Conservation (phyloP, 179 eudicot species). For the Spinacia oleracea region DNA sequence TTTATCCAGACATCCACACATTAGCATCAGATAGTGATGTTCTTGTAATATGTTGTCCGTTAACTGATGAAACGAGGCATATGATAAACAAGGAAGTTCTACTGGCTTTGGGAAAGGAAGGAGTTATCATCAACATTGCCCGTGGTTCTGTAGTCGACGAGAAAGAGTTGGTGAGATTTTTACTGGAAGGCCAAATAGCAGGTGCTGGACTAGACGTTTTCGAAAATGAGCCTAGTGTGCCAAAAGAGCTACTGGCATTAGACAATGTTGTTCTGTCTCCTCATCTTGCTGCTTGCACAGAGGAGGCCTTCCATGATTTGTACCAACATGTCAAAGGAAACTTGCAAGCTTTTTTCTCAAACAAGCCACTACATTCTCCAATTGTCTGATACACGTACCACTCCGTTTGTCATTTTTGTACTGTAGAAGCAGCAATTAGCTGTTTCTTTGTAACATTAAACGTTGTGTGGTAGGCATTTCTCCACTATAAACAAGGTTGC, state of each 20-base stretch:
- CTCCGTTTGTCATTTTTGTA: neutral
- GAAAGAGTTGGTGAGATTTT: constrained; percentile 47
- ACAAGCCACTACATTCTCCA: constrained; percentile 34
- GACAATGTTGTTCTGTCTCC: constrained; percentile 70
- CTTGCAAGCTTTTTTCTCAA: constrained; percentile 40
- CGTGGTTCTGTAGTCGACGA: constrained; percentile 64
- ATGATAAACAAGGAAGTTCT: constrained; percentile 56
- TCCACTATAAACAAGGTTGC: neutral
- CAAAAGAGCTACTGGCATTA: constrained; percentile 48
- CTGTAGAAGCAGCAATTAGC: neutral
- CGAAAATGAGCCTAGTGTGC: constrained; percentile 67
- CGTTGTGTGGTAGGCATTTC: neutral
- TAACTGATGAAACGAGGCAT: constrained; percentile 59
- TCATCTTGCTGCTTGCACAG: constrained; percentile 45
- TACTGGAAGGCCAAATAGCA: constrained; percentile 52
- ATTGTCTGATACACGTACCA: constrained; percentile 20
- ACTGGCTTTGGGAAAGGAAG: constrained; percentile 54
- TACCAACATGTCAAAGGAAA: constrained; percentile 37
- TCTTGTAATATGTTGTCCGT: constrained; percentile 56
- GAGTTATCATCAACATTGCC: constrained; percentile 56
- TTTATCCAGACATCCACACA: constrained; percentile 30
- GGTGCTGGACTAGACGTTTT: constrained; percentile 81
- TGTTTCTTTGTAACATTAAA: neutral
- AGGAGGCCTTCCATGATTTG: constrained; percentile 35
- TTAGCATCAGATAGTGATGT: constrained; percentile 47